Base-by-base conservation (phyloP, 2,329 filamentous ascomycete genomes). In the Akanthomyces dipterigenus region DNA sequence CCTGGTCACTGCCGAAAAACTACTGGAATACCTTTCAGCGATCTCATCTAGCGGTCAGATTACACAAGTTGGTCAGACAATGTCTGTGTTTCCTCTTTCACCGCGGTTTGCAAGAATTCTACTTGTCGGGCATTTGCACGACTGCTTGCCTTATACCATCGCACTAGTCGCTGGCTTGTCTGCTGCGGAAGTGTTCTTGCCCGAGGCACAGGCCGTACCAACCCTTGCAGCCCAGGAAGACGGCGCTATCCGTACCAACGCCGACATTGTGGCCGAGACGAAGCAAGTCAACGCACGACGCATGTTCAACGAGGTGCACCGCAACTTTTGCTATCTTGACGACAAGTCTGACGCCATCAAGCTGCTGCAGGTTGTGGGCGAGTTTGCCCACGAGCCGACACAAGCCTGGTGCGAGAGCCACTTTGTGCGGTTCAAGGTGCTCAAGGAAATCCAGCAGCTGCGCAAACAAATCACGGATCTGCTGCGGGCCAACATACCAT, bases 81-180 rank as follows among this genome's bases (percentile, higher is more conserved):
- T 99, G 77, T 91, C 92, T 5, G 82, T 90, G 26, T 98, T 97
- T 71, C 95, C 95, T 3, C 80, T 99, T 16, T 91, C 91, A 31
- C 96, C 95, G 20, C 86, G 95, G 1, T 96, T 96, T 70, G 88
- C 93, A 8, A 90, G 93, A 60, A 98, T 98, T 75, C 78, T 99
- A n/a, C 80, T 96, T 9, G 87, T 96, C 53, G 93, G 93, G 0
- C 87, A 96, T 69, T 82, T 90, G 28, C 88, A 96, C 70, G 85
- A 87, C 63, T 93, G 95, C 64, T 81, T 96, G 55, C 88, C 88
- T 0, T 93, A 96, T 70, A 90, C 92, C 3, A 88, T 98, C 63
- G 91, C 92, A 2, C 78, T 98, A 12, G 93, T 99, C 3, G 90
- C 95, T 0, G 91, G 89, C 1, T 78, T 99, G 4, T 96, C 93